phyloP scores from a whole-genome alignment of 2,329 filamentous ascomycete genomes.

The Colletotrichum endophyticum region DNA sequence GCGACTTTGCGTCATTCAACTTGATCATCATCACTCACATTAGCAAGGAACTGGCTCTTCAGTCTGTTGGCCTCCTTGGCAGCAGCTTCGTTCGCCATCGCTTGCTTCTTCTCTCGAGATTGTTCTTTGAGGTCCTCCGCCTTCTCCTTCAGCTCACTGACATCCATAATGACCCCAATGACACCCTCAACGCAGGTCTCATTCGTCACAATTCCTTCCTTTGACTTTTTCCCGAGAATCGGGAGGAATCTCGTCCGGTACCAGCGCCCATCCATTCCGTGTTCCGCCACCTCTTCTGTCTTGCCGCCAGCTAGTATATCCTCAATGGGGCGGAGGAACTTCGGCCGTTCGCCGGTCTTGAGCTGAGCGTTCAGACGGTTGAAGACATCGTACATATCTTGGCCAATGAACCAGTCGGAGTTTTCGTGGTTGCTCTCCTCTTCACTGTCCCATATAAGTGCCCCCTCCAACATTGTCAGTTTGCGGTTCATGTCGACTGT shows the following conservation, averaged over 20 bases:
- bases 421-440: slow-evolving; percentile 35
- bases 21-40: slow-evolving; percentile 39
- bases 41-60: slow-evolving; percentile 81
- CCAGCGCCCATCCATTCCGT: slow-evolving; percentile 64
- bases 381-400: slow-evolving; percentile 70
- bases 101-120: slow-evolving; percentile 70
- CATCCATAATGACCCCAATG: slow-evolving; percentile 80
- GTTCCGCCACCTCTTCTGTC: slow-evolving; percentile 68
- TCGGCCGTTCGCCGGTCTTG: slow-evolving; percentile 46
- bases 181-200: slow-evolving; percentile 69
- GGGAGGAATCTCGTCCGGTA: slow-evolving; percentile 76
- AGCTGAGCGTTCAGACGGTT: slow-evolving; percentile 49
- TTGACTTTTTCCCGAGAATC: slow-evolving; percentile 60
- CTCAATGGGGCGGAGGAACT: slow-evolving; percentile 64
- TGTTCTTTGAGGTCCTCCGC: slow-evolving; percentile 68
- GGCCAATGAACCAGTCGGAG: slow-evolving; percentile 59
- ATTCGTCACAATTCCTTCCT: slow-evolving; percentile 49
- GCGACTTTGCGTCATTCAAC: neutral
- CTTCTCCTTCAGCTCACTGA: slow-evolving; percentile 72
- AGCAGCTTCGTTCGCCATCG: slow-evolving; percentile 77
- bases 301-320: slow-evolving; percentile 67
- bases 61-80: slow-evolving; percentile 81
- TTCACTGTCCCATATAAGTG: slow-evolving; percentile 58
- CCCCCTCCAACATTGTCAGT: slow-evolving; percentile 74
- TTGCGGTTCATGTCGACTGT: slow-evolving; percentile 67